These are phyloP conservation scores for Coccomyxa sp. DNA, from an alignment of 139 green algal genomes.

Conservation along the genomic window DNA sequence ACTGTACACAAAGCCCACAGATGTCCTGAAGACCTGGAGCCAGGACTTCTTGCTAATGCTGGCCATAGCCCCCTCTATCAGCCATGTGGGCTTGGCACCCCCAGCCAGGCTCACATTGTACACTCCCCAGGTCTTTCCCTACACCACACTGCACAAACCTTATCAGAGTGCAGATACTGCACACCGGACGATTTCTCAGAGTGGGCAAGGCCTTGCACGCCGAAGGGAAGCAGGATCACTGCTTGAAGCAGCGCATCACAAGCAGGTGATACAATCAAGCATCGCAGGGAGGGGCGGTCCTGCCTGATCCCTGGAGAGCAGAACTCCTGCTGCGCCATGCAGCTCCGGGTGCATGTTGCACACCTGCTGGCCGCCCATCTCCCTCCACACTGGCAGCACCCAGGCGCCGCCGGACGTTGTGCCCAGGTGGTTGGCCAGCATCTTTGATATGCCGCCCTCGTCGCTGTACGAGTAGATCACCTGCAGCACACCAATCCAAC, in stretches of 20 bases:
- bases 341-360: background rate
- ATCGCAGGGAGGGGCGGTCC: too few relatives aligned
- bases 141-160: background rate
- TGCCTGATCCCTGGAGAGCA: constrained; percentile 1
- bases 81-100: background rate
- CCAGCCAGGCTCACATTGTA: background rate
- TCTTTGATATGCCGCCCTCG: constrained; percentile 12
- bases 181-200: background rate
- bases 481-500: background rate
- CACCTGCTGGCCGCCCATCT: constrained; percentile 2
- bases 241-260: background rate
- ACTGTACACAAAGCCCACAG: background rate
- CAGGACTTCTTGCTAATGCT: background rate
- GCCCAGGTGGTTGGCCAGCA: constrained; percentile 10
- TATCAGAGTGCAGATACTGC: background rate
- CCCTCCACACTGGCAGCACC: constrained; percentile 17
- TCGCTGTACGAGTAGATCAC: constrained; percentile 7
- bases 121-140: background rate
- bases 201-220: background rate
- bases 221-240: background rate
- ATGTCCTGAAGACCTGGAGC: background rate
- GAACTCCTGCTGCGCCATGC: constrained; percentile 3
- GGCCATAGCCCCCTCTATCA: background rate
- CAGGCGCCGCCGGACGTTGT: background rate
- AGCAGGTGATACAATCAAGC: background rate